Conservation (phyloP, 2,329 filamentous ascomycete genomes). For the Plenodomus lindquistii region DNA sequence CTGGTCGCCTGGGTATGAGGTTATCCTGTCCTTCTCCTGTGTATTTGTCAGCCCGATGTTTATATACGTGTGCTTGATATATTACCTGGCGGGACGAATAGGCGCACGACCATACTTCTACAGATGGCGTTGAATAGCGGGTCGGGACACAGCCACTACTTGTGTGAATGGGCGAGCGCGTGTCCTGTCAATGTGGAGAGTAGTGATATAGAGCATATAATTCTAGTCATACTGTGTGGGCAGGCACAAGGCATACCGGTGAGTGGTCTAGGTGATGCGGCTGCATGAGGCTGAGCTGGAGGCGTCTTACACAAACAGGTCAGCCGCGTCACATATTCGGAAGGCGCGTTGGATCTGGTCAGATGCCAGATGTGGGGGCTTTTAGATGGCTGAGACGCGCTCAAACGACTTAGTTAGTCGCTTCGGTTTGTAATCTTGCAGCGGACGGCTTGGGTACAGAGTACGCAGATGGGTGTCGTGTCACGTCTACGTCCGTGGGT, state of each 20-base stretch:
- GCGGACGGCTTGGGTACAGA: neutral
- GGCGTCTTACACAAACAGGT: neutral
- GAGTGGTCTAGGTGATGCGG: constrained; percentile 10
- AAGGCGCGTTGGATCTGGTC: neutral
- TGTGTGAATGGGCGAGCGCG: constrained; percentile 4
- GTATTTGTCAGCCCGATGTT: neutral
- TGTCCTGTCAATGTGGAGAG: constrained; percentile 10
- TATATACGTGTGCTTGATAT: neutral
- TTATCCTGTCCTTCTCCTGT: constrained; percentile 33
- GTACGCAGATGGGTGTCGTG: neutral
- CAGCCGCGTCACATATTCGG: neutral
- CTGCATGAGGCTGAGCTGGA: constrained; percentile 15
- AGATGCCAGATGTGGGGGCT: neutral
- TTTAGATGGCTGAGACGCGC: neutral
- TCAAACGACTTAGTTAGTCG: neutral
- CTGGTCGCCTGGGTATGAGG: constrained; percentile 28
- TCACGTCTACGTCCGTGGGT: neutral
- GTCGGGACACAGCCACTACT: constrained; percentile 4
- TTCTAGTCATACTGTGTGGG: neutral
- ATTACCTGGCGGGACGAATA: constrained; percentile 35
- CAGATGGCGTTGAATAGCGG: neutral
- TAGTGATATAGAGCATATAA: neutral
- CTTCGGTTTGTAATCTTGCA: neutral
- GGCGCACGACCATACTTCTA: constrained; percentile 27
- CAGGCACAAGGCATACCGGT: constrained; percentile 10